These are phyloP conservation scores for Aspergillus asperescens DNA, from an alignment of 495 filamentous ascomycete species.

Conservation along the genomic window DNA sequence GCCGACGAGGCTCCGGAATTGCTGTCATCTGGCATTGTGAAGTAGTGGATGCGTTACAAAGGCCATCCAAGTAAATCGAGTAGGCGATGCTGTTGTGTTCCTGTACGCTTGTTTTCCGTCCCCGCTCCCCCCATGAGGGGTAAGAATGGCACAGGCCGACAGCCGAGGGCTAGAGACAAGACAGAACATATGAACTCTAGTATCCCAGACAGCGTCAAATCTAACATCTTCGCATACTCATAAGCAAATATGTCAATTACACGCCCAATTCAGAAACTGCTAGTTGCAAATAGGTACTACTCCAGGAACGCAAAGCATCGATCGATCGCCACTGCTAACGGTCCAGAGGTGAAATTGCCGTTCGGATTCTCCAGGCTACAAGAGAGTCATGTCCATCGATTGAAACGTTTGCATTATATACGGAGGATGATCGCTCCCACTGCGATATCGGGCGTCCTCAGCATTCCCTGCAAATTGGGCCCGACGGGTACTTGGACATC, in stretches of 20 bases:
- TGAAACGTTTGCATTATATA: constrained; percentile 51
- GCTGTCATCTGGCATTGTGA: constrained; percentile 13
- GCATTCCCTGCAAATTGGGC: constrained; percentile 44
- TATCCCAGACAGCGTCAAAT: not conserved
- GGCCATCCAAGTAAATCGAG: not conserved
- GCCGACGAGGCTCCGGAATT: constrained; percentile 20
- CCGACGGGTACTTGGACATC: constrained; percentile 49
- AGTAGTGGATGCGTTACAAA: not conserved
- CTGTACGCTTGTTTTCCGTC: not conserved
- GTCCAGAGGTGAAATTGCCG: constrained; percentile 56
- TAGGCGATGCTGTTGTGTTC: not conserved
- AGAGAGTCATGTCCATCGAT: constrained; percentile 45
- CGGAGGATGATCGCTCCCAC: constrained; percentile 49
- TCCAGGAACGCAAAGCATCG: not conserved
- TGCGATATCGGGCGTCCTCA: constrained; percentile 41
- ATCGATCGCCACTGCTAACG: constrained; percentile 1
- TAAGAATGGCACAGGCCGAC: constrained; percentile 9
- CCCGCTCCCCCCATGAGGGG: constrained; percentile 8
- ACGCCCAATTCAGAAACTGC: constrained; percentile 45
- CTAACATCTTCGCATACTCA: not conserved
- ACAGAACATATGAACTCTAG: constrained; percentile 7
- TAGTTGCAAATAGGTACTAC: constrained; percentile 54
- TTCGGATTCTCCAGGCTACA: constrained; percentile 52
- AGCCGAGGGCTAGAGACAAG: not conserved
- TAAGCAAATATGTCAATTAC: constrained; percentile 17